These are phyloP conservation scores for Mucor irregularis DNA, from an alignment of 371 early-diverging fungal genomes.

Conservation along the genomic window DNA sequence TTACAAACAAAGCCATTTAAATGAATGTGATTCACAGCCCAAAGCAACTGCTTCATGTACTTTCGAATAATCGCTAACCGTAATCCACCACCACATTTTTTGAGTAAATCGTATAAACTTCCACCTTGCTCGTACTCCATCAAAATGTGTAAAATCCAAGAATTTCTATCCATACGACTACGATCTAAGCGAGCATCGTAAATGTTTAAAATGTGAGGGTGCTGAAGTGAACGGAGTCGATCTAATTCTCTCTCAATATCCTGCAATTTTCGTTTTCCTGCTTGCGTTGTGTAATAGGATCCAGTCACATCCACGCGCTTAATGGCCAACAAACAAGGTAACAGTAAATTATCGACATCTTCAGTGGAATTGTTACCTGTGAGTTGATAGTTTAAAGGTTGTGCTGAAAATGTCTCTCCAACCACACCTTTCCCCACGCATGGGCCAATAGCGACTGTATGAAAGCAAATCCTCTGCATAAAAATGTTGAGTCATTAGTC, in stretches of 20 bases:
- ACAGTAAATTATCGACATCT: slow-evolving; percentile 18
- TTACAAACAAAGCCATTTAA: slow-evolving; percentile 62
- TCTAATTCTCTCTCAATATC: slow-evolving; percentile 64
- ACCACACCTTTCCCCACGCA: slow-evolving; percentile 39
- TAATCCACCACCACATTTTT: slow-evolving; percentile 53
- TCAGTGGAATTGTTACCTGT: slow-evolving; percentile 16
- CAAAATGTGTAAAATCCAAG: slow-evolving; percentile 59
- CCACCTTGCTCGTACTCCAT: slow-evolving; percentile 55
- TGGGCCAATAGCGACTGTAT: slow-evolving; percentile 42
- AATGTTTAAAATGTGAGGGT: slow-evolving; percentile 54
- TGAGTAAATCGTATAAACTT: slow-evolving; percentile 43
- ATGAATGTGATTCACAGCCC: slow-evolving; percentile 60
- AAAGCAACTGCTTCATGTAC: slow-evolving; percentile 60
- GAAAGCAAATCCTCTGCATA: slow-evolving; percentile 39
- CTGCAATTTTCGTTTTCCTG: slow-evolving; percentile 61
- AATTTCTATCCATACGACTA: slow-evolving; percentile 17
- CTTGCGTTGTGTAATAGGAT: slow-evolving; percentile 48
- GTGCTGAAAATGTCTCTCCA: slow-evolving; percentile 42
- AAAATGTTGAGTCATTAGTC: too few relatives aligned
- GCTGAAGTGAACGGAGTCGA: slow-evolving; percentile 54
- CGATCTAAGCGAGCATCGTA: slow-evolving; percentile 60
- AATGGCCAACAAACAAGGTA: slow-evolving; percentile 39
- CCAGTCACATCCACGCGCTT: slow-evolving; percentile 40
- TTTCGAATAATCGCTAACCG: slow-evolving; percentile 51
- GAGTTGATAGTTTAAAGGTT: slow-evolving; percentile 38